Evolutionary conservation across 306 rosid genomes (phyloP), one percentile per base, ranked within the genome.

Genomic region (Amphicarpaea edgeworthii): DNA sequence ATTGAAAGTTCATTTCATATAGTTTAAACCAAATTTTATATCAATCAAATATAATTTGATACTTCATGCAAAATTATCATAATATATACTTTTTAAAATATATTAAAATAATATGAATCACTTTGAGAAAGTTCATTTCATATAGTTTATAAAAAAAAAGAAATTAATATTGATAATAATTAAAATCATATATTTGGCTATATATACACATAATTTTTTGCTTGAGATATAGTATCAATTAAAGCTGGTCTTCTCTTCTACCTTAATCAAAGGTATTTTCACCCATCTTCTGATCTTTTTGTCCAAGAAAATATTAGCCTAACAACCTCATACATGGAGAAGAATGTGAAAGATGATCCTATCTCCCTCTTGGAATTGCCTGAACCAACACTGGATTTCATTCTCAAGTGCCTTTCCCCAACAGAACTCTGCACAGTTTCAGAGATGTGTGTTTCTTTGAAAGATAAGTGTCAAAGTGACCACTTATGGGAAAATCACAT

Each of bases 361-460:
- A 32, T 43, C 3, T 85, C 82, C 54, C 87, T 93, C 40, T 58
- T 89, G 79, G 90, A 93, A 81, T 84, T 93, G 75, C 98, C 95
- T 21, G 86, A 90, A 69, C 49, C 83, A 41, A 70, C 75, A 16
- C 76, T 90, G 72, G 95, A 89, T 20, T 78, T 78, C 79, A 83
- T 93, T 71, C 84, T 93, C 7, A 87, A 84, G 24, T 78, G 9
- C 38, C 96, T 93, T 66, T 84, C 95, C 1, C 93, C 98, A 24
- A 72, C 68, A 20, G 95, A 78, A 58, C 73, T 93, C 10, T 81
- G 86, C 54, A 82, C 14, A 11, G 69, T 85, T 85, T 86, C 88
- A 12, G 65, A 45, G 41, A 95, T 91, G 55, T 90, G 90, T 74
- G 49, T 64, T 16, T 72, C 73, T 57, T 70, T 89, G 61, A 86